A percentile compares a stretch with the other conserved stretches of the same genome.
phyloP scores from a whole-genome alignment of 2,329 filamentous ascomycete genomes.

The Penicillium sp. region DNA sequence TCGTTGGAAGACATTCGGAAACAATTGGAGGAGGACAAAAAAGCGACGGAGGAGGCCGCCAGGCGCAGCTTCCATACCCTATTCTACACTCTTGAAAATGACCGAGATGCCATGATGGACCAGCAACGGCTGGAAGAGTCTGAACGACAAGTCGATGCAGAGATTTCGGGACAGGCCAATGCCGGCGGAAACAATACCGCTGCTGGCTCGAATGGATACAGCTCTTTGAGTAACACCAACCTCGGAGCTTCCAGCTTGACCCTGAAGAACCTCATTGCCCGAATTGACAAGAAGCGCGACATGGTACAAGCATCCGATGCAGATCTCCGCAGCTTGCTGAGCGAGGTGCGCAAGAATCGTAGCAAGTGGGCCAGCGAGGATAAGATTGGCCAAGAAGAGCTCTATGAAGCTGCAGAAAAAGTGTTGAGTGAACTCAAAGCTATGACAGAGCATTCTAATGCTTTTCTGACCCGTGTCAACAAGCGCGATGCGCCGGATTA shows the following conservation, averaged over 20 bases:
- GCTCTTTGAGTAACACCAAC: constrained; percentile 89
- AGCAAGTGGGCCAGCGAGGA: constrained; percentile 99
- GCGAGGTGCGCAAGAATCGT: constrained; percentile 94
- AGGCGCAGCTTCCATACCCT: constrained; percentile 89
- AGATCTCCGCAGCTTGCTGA: constrained; percentile 88
- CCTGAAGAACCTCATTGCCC: constrained; percentile 92
- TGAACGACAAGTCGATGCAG: constrained; percentile 91
- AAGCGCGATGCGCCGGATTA: constrained; percentile 97
- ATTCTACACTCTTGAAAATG: constrained; percentile 93
- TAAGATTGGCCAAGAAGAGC: constrained; percentile 93
- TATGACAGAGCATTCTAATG: constrained; percentile 95
- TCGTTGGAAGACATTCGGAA: constrained; percentile 86
- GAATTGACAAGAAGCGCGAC: constrained; percentile 89
- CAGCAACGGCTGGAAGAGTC: constrained; percentile 96
- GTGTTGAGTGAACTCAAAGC: constrained; percentile 96
- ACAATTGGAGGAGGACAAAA: constrained; percentile 87
- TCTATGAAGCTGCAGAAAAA: constrained; percentile 96
- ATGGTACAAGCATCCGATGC: constrained; percentile 90
- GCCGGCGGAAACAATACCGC: constrained; percentile 57
- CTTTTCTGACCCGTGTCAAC: constrained; percentile 90
- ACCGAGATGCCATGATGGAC: constrained; percentile 93
- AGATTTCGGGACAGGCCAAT: constrained; percentile 70
- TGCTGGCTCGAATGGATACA: constrained; percentile 67
- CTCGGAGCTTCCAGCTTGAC: constrained; percentile 94
- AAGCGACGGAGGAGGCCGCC: constrained; percentile 83